Conservation (phyloP, 306 rosid genomes). For the Sesbania bispinosa region DNA sequence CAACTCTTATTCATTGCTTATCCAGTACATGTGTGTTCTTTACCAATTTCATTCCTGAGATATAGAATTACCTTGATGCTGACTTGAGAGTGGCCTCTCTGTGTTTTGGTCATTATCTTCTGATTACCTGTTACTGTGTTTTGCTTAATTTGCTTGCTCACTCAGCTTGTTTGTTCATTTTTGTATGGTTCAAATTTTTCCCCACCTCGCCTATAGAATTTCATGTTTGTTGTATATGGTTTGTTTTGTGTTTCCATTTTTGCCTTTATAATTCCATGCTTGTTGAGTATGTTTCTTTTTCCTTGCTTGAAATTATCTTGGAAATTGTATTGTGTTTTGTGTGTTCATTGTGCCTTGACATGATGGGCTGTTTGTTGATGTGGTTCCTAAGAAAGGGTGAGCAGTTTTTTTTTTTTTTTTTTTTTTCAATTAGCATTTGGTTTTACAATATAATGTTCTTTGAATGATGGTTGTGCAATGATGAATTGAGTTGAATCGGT, state of each 20-base stretch:
- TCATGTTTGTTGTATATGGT: not conserved
- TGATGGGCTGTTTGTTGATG: not conserved
- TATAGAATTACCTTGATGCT: not conserved
- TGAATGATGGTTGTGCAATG: slow-evolving; percentile 49
- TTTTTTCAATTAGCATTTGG: not conserved
- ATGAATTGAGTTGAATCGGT: slow-evolving; percentile 85
- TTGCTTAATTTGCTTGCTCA: not conserved
- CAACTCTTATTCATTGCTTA: not conserved
- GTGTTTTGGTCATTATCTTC: not conserved
- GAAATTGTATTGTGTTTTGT: not conserved
- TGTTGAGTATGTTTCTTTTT: not conserved
- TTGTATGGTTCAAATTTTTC: not conserved
- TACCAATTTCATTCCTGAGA: not conserved
- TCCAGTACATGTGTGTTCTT: not conserved
- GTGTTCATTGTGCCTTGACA: not conserved
- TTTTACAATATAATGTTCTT: slow-evolving; percentile 24
- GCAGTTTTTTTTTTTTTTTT: not conserved
- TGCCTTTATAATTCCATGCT: not conserved
- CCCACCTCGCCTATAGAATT: not conserved
- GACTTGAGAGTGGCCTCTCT: not conserved
- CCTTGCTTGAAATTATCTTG: not conserved
- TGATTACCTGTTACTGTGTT: not conserved
- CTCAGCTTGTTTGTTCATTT: not conserved
- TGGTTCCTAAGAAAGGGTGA: slow-evolving; percentile 16
- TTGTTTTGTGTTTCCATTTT: not conserved